These are phyloP conservation scores for Metrosideros polymorpha DNA, from an alignment of 441 rosid species.

Conservation along the genomic window DNA sequence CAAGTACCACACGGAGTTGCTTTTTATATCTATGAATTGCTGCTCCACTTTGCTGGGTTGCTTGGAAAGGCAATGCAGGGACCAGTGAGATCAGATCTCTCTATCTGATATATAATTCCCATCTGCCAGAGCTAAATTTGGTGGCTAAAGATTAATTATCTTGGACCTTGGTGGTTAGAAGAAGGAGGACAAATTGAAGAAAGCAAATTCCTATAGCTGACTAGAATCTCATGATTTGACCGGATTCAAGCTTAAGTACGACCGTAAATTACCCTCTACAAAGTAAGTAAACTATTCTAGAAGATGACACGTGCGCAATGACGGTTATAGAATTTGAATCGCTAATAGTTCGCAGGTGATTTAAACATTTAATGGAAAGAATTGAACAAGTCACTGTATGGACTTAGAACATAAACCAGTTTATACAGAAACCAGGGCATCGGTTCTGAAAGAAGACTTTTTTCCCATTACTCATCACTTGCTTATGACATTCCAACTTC, in stretches of 20 bases:
- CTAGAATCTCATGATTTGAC: neutral
- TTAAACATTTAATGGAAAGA: neutral
- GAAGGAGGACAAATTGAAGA: neutral
- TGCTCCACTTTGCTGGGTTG: neutral
- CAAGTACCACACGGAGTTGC: neutral
- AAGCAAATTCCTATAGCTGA: neutral
- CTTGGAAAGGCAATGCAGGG: neutral
- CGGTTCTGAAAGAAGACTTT: neutral
- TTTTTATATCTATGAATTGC: neutral
- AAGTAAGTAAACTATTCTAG: neutral
- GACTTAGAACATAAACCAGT: neutral
- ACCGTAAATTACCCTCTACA: neutral
- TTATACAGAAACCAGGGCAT: neutral
- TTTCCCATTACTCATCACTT: neutral
- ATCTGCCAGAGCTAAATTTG: neutral
- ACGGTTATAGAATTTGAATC: neutral
- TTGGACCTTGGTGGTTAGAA: neutral
- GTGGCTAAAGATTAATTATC: neutral
- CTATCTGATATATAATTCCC: slow-evolving; percentile 4
- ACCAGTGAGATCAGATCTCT: neutral
- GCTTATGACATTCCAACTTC: neutral
- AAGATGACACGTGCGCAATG: neutral
- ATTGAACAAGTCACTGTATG: neutral
- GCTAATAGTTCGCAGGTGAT: neutral
- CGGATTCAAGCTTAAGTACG: neutral